Evolutionary conservation across 1,284 basidiomycete genomes (phyloP).

Genomic region (Ustilago curta): DNA sequence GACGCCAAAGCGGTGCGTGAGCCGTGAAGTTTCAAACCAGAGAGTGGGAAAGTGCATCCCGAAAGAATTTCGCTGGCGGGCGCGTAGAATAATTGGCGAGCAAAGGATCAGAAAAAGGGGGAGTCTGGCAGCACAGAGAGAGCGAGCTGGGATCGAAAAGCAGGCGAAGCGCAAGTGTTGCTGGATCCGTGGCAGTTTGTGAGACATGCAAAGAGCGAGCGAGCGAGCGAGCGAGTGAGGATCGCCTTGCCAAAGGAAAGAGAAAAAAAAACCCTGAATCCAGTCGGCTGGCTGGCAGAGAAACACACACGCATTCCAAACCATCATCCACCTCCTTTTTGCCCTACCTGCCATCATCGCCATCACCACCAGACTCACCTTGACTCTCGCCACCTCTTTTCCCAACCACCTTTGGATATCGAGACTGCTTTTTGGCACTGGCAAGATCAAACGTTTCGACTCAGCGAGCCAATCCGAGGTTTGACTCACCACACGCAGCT

Average conservation of each 20-base stretch:
- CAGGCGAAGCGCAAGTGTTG: slow-evolving; percentile 1
- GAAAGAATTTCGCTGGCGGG: too few relatives aligned
- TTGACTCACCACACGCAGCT: neutral
- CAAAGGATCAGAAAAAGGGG: neutral
- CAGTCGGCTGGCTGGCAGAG: neutral
- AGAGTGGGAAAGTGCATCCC: neutral
- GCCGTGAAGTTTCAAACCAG: slow-evolving; percentile 1
- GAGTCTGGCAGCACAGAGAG: neutral
- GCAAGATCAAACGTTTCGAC: too few relatives aligned
- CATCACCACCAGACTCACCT: slow-evolving; percentile 1
- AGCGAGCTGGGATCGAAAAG: slow-evolving; percentile 8
- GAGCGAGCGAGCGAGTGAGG: neutral
- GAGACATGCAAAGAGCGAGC: slow-evolving; percentile 7
- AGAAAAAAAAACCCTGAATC: slow-evolving; percentile 7
- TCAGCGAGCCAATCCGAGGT: too few relatives aligned
- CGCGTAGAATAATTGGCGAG: neutral
- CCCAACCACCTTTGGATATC: neutral
- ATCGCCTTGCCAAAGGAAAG: neutral
- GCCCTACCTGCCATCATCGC: neutral
- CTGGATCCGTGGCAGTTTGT: slow-evolving; percentile 5
- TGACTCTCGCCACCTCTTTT: neutral
- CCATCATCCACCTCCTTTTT: neutral
- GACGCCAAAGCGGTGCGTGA: slow-evolving; percentile 4
- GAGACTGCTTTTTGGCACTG: neutral
- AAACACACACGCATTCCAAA: slow-evolving; percentile 2